These are phyloP conservation scores for Phytomonas sp. DNA, from an alignment of 208 protist species.

Conservation along the genomic window DNA sequence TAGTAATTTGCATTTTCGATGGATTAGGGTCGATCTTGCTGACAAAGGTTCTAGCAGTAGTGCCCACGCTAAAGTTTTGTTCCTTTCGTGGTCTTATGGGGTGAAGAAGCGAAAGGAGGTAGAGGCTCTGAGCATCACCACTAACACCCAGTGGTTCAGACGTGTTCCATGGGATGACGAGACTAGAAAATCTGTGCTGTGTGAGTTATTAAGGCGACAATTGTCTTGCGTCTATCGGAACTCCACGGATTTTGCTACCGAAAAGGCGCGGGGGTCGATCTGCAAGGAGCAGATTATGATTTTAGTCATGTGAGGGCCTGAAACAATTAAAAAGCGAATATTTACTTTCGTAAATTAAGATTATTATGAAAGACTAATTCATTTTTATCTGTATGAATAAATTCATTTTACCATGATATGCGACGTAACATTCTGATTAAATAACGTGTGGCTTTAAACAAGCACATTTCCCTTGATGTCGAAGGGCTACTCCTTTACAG, in stretches of 20 bases:
- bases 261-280: conserved; percentile 9
- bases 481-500: background rate
- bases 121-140: conserved; percentile 15
- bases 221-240: conserved; percentile 18
- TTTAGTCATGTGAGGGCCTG: conserved; percentile 17
- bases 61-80: conserved; percentile 14
- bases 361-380: background rate
- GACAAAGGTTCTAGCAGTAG: background rate
- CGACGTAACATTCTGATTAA: background rate
- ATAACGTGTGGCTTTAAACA: background rate
- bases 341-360: conserved; percentile 4
- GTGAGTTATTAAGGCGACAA: conserved; percentile 29
- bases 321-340: background rate
- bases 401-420: background rate
- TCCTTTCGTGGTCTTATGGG: conserved; percentile 30
- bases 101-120: conserved; percentile 20
- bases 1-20: conserved; percentile 24
- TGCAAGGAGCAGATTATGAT: conserved; percentile 46
- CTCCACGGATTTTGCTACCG: background rate
- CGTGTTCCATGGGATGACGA: conserved; percentile 18
- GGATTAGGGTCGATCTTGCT: conserved; percentile 30
- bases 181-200: conserved; percentile 27
- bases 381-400: background rate
- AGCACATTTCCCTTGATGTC: background rate
- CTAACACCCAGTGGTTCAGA: conserved; percentile 24